Conservation (phyloP, 768 basidiomycete species). For the Amyloporia xantha region DNA sequence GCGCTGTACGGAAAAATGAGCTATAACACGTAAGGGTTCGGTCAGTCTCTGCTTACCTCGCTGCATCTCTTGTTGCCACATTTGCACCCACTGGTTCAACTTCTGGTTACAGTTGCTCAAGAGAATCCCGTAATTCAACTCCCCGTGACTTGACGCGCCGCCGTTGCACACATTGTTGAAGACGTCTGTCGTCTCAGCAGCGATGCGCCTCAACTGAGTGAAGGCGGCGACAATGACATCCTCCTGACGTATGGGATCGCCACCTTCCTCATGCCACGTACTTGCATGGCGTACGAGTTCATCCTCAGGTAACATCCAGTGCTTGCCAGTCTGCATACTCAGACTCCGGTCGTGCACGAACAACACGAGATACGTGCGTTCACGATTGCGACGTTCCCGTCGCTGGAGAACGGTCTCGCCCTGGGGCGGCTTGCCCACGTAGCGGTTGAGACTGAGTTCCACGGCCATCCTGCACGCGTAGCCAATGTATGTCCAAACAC, state of each 20-base stretch:
- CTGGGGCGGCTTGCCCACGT: constrained; percentile 43
- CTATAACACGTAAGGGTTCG: not conserved
- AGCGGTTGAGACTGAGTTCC: constrained; percentile 74
- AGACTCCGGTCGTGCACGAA: constrained; percentile 84
- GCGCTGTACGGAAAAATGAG: constrained; percentile 36
- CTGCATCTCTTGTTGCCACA: constrained; percentile 69
- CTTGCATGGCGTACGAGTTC: constrained; percentile 65
- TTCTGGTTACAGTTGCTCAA: constrained; percentile 68
- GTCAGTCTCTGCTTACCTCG: constrained; percentile 36
- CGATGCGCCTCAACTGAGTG: constrained; percentile 70
- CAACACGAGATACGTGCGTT: constrained; percentile 80
- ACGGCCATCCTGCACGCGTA: constrained; percentile 88
- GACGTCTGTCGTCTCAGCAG: constrained; percentile 56
- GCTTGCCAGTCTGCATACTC: constrained; percentile 79
- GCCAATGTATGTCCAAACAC: constrained; percentile 85
- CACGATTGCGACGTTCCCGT: constrained; percentile 75
- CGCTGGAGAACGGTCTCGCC: constrained; percentile 60
- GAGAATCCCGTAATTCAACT: constrained; percentile 69
- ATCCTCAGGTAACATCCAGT: constrained; percentile 87
- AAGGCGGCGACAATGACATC: constrained; percentile 78
- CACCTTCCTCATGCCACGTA: constrained; percentile 65
- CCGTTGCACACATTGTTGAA: constrained; percentile 49
- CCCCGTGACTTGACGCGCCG: constrained; percentile 36
- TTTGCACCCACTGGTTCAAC: constrained; percentile 64
- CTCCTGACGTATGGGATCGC: constrained; percentile 53